Percentiles rank a stretch among this genome's conserved stretches.
Conservation (phyloP, 2,329 filamentous ascomycete genomes). For the Fusarium citri region DNA sequence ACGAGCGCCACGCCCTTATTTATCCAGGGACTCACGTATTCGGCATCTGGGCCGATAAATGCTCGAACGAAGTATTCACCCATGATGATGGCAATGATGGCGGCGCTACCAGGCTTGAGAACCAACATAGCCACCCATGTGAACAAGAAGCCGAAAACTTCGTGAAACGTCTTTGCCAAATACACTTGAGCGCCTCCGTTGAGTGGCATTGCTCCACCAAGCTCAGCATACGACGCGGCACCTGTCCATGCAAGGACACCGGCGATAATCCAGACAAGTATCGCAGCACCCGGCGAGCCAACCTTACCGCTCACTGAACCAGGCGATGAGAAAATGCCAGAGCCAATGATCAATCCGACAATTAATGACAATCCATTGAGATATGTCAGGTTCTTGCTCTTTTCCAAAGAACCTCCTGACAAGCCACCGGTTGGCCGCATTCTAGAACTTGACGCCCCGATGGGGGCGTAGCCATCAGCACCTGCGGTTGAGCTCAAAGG, state of each 20-base stretch:
- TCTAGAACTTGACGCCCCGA: slow-evolving; percentile 78
- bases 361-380: slow-evolving; percentile 93
- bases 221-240: slow-evolving; percentile 92
- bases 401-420: slow-evolving; percentile 86
- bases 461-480: slow-evolving; percentile 80
- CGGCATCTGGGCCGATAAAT: slow-evolving; percentile 85
- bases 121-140: slow-evolving; percentile 97
- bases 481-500: slow-evolving; percentile 85
- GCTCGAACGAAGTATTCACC: slow-evolving; percentile 96
- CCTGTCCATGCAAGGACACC: slow-evolving; percentile 97
- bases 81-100: slow-evolving; percentile 97
- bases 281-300: slow-evolving; percentile 87
- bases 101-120: slow-evolving; percentile 90
- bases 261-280: slow-evolving; percentile 92
- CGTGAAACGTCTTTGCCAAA: slow-evolving; percentile 94
- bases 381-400: slow-evolving; percentile 95
- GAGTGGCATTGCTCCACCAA: slow-evolving; percentile 93
- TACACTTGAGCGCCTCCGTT: slow-evolving; percentile 97
- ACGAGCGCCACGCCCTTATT: slow-evolving; percentile 87
- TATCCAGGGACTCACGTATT: slow-evolving; percentile 85
- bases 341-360: slow-evolving; percentile 93
- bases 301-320: slow-evolving; percentile 92
- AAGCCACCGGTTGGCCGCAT: slow-evolving; percentile 61
- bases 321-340: slow-evolving; percentile 94
- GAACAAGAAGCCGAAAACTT: slow-evolving; percentile 92